A percentile compares a stretch with the other conserved stretches of the same genome.
phyloP scores from a whole-genome alignment of 768 basidiomycete genomes.

The Vishniacozyma victoriae region DNA sequence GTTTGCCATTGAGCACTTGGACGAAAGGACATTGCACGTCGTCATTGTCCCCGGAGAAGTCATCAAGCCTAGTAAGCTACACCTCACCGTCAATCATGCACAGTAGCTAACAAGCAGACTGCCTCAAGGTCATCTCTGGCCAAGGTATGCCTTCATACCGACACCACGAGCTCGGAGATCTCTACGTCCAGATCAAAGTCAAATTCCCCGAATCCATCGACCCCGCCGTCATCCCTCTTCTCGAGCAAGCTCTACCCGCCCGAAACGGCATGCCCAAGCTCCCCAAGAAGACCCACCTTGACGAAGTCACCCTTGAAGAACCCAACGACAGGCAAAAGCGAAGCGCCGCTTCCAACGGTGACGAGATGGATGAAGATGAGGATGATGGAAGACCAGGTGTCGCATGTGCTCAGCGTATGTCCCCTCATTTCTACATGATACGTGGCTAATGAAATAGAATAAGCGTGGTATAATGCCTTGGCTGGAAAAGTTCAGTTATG shows the following conservation, averaged over 20 bases:
- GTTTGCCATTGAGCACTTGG: constrained; percentile 83
- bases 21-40: constrained; percentile 80
- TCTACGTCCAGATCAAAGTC: constrained; percentile 79
- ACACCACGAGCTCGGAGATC: constrained; percentile 92
- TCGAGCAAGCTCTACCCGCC: constrained; percentile 80
- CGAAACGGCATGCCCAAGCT: constrained; percentile 64
- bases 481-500: no score
- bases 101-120: constrained; percentile 53
- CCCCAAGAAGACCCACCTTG: constrained; percentile 62
- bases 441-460: no score
- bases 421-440: no score
- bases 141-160: constrained; percentile 99
- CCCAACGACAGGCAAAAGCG: constrained; percentile 62
- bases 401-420: constrained; percentile 67
- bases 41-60: constrained; percentile 80
- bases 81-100: neutral
- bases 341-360: constrained; percentile 56
- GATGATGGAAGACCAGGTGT: constrained; percentile 79
- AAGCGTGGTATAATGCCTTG: no score
- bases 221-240: constrained; percentile 58
- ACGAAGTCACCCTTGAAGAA: constrained; percentile 79
- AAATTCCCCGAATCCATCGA: constrained; percentile 82
- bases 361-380: constrained; percentile 77
- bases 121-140: constrained; percentile 80
- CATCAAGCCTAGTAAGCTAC: constrained; percentile 74